Base-by-base conservation (phyloP, 495 filamentous ascomycete genomes). In the Elasticomyces elasticus region DNA sequence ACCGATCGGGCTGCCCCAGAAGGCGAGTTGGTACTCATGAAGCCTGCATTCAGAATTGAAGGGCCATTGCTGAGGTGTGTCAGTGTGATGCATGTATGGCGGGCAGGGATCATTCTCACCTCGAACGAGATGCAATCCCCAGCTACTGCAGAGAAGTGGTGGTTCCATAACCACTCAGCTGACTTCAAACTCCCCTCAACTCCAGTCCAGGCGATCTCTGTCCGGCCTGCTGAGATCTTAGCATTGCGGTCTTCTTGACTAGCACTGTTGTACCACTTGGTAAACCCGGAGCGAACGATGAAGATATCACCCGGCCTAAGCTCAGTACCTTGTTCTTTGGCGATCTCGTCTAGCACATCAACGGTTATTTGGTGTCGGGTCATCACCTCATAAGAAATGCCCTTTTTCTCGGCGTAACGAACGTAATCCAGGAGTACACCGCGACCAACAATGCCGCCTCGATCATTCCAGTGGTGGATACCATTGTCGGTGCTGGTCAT, bases 281-380 rank as follows among this genome's bases (percentile, higher is more conserved):
- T 77, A 62, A 82, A 83, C 0, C 85, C 84, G 0, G 76, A 81
- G 38, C 86, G 76, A 27, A 89, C 60, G 47, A 88, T 73, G 19
- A 89, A 71, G 27, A 89, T 77, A 56, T 89, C 85, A 20, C 79
- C 79, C 23, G 78, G 62, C 44, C 76, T 72, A 63, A 86, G 74
- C 56, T 80, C 74, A 41, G 81, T 71, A 10, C 74, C 74, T 53
- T 82, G 75, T 33, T 75, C 73, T 47, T 64, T 67, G 15, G 78
- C 85, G 20, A 83, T 81, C 11, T 71, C 71, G 43, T 76, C 70
- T 1, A 89, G 72, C 2, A 81, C 75, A 1, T 73, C 59, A 1
- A 76, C 67, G 0, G 77, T 76, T 65, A 90, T 87, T 38, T 74
- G 72, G 63, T 85, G 71, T 11, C 73, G 67, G 23, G 75, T 74